A percentile compares a stretch with the other conserved stretches of the same genome.
Conservation (phyloP, 331 rosid species). For the Quercus lobata region DNA sequence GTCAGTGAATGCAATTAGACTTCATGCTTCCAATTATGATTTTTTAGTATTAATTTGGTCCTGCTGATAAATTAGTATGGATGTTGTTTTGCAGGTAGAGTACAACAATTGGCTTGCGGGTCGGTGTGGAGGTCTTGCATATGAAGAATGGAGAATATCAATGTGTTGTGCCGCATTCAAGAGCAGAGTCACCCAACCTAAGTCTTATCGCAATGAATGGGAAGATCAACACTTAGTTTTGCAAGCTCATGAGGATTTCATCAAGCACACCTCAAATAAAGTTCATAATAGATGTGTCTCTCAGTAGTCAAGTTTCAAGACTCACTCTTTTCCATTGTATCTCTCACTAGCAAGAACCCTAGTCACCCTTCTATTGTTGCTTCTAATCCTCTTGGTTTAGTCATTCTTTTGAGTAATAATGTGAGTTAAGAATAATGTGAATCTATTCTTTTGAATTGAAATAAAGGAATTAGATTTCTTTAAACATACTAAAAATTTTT, state of each 20-base stretch:
- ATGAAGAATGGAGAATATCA: slow-evolving; percentile 63
- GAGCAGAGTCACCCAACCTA: slow-evolving; percentile 28
- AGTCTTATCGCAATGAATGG: slow-evolving; percentile 66
- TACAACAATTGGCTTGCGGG: slow-evolving; percentile 68
- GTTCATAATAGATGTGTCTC: background rate
- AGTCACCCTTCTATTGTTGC: background rate
- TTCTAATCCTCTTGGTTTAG: background rate
- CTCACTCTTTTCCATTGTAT: background rate
- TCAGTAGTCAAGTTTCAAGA: background rate
- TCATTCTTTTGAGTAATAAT: background rate
- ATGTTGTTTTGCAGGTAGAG: slow-evolving; percentile 49
- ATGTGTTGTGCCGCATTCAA: slow-evolving; percentile 34
- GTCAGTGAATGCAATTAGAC: background rate
- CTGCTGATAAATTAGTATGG: background rate
- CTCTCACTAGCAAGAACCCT: background rate
- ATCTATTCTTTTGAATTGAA: too few species aligned
- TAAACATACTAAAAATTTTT: too few species aligned
- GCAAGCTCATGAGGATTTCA: slow-evolving; percentile 53
- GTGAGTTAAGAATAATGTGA: background rate
- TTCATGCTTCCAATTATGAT: background rate
- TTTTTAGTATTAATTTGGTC: background rate
- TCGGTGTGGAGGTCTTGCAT: slow-evolving; percentile 41
- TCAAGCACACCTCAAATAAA: background rate
- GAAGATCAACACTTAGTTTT: slow-evolving; percentile 46
- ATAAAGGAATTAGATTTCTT: too few species aligned